A percentile compares a stretch with the other conserved stretches of the same genome.
Conservation (phyloP, 2,329 filamentous ascomycete species). For the Beauveria caledonica region DNA sequence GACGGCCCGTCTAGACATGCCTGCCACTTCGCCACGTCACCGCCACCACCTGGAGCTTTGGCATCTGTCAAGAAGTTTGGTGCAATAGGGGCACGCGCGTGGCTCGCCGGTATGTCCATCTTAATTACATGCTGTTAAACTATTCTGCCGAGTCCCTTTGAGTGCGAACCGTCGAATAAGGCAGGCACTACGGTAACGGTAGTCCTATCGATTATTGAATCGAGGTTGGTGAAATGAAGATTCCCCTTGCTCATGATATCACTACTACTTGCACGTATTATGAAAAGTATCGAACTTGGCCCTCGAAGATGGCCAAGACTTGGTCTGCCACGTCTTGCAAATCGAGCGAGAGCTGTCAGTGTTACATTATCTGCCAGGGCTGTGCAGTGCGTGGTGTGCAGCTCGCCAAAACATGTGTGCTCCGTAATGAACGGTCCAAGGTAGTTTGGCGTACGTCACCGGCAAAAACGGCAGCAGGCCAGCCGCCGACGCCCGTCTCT, state of each 20-base stretch:
- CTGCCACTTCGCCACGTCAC: conserved; percentile 21
- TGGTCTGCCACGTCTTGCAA: conserved; percentile 15
- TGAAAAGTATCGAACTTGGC: conserved; percentile 27
- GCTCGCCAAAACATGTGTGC: too few species aligned
- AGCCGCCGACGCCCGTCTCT: too few species aligned
- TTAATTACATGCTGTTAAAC: conserved; percentile 10
- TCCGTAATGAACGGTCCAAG: too few species aligned
- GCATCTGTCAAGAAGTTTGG: conserved; percentile 36
- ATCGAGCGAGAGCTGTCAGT: not conserved
- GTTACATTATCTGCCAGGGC: too few species aligned
- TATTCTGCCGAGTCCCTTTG: conserved; percentile 18
- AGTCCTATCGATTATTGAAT: conserved; percentile 25
- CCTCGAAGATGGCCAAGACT: conserved; percentile 18
- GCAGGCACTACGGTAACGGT: conserved; percentile 23
- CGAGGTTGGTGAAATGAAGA: conserved; percentile 21
- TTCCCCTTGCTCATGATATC: not conserved
- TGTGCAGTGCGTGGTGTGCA: too few species aligned
- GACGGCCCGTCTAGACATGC: conserved; percentile 29
- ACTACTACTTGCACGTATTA: conserved; percentile 17
- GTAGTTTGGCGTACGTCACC: too few species aligned
- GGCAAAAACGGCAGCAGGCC: too few species aligned
- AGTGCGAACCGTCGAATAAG: conserved; percentile 23
- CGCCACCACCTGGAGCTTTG: conserved; percentile 26
- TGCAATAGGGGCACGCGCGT: conserved; percentile 17
- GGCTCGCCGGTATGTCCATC: not conserved